Evolutionary conservation across 805 yeast species (phyloP).

Genomic region (Naumovozyma baii): DNA sequence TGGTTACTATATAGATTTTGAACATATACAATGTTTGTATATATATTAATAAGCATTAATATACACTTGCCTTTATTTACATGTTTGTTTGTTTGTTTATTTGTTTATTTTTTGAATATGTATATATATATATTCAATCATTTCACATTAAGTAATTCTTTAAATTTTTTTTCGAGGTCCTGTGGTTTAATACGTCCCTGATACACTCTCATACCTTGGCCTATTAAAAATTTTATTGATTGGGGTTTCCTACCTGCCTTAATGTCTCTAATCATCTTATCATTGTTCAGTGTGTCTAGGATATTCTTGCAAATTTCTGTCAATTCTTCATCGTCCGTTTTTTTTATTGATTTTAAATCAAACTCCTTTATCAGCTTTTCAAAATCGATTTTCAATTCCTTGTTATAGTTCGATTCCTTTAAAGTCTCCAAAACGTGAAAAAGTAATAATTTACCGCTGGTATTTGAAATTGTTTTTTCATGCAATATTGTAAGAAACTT

Average conservation of each 20-base stretch:
- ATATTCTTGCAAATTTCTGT: constrained; percentile 37
- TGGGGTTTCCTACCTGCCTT: constrained; percentile 46
- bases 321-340: constrained; percentile 28
- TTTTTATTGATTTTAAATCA: constrained; percentile 33
- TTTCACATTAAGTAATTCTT: not conserved
- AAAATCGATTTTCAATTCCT: constrained; percentile 21
- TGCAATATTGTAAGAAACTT: constrained; percentile 47
- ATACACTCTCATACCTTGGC: constrained; percentile 71
- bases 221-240: constrained; percentile 69
- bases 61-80: no score
- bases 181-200: constrained; percentile 46
- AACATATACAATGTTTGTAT: no score
- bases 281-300: constrained; percentile 33
- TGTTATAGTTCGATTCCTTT: constrained; percentile 25
- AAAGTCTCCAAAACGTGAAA: constrained; percentile 48
- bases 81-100: no score
- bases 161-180: constrained; percentile 26
- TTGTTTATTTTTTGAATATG: no score
- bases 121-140: not conserved
- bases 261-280: constrained; percentile 49
- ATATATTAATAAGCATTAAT: no score
- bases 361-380: constrained; percentile 43
- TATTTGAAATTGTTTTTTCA: constrained; percentile 42
- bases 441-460: constrained; percentile 59
- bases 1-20: not conserved